phyloP scores from a whole-genome alignment of 176 grass and related monocot species.

The Thinopyrum elongatum region DNA sequence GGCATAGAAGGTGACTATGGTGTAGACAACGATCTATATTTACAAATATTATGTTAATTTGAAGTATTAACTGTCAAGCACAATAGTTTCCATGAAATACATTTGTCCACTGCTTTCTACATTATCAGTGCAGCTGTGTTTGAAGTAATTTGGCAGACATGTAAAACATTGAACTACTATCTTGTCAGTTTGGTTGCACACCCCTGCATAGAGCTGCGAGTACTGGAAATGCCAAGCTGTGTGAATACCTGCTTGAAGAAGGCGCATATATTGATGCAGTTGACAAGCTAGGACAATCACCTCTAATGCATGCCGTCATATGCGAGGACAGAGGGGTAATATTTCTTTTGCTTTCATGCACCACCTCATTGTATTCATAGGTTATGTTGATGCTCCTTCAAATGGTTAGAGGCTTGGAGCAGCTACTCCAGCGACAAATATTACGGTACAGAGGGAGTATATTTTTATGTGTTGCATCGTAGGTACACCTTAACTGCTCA shows the following conservation, averaged over 20 bases:
- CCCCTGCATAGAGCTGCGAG: conserved; percentile 93
- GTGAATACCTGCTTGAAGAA: conserved; percentile 93
- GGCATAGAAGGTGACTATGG: neutral
- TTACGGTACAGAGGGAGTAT: too few species aligned
- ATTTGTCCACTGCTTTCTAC: neutral
- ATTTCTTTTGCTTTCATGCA: conserved; percentile 1
- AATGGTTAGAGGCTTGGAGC: neutral
- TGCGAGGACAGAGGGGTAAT: conserved; percentile 75
- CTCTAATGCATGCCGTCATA: conserved; percentile 82
- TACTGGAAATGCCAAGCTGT: conserved; percentile 75
- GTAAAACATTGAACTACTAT: conserved; percentile 21
- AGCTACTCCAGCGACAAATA: too few species aligned
- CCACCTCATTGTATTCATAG: neutral
- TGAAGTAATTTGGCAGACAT: neutral
- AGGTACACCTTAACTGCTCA: neutral
- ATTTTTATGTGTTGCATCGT: neutral
- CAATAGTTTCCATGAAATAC: neutral
- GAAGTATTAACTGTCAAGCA: neutral
- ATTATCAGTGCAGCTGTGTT: neutral
- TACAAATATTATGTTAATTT: neutral
- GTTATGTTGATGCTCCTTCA: neutral
- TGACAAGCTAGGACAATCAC: conserved; percentile 72
- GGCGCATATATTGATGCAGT: conserved; percentile 77
- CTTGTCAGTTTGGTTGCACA: conserved; percentile 73
- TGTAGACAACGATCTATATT: neutral